These are phyloP conservation scores for Neospermospora avenae DNA, from an alignment of 2,329 filamentous ascomycete genomes.

Conservation along the genomic window DNA sequence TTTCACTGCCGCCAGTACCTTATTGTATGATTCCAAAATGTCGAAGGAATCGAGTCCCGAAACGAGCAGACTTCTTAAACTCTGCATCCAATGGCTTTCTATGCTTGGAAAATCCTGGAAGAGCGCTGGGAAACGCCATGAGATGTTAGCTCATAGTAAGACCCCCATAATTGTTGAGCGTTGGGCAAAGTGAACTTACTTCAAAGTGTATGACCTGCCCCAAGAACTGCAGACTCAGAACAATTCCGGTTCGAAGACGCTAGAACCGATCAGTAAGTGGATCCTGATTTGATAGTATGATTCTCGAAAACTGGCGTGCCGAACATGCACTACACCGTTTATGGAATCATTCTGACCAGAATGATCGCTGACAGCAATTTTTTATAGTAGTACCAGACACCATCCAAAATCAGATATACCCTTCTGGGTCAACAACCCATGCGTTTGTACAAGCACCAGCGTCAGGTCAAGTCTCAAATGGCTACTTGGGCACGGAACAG, in stretches of 20 bases:
- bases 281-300: background rate
- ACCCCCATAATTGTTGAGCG: background rate
- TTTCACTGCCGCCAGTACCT: constrained; percentile 31
- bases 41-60: constrained; percentile 14
- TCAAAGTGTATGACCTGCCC: constrained; percentile 23
- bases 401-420: background rate
- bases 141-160: constrained; percentile 32
- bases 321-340: background rate
- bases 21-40: constrained; percentile 28
- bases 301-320: background rate
- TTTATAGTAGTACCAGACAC: background rate
- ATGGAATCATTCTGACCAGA: background rate
- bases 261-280: background rate
- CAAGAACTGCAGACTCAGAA: constrained; percentile 16
- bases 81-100: constrained; percentile 34
- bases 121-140: constrained; percentile 31
- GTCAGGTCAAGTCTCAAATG: constrained; percentile 3
- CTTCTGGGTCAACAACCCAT: background rate
- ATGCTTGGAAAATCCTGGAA: constrained; percentile 33
- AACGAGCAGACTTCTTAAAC: constrained; percentile 23
- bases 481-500: background rate
- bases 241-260: background rate
- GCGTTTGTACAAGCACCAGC: too few species aligned
- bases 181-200: background rate
- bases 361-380: background rate